These are phyloP conservation scores for Breynia disticha DNA, from an alignment of 441 rosid species.

Conservation along the genomic window DNA sequence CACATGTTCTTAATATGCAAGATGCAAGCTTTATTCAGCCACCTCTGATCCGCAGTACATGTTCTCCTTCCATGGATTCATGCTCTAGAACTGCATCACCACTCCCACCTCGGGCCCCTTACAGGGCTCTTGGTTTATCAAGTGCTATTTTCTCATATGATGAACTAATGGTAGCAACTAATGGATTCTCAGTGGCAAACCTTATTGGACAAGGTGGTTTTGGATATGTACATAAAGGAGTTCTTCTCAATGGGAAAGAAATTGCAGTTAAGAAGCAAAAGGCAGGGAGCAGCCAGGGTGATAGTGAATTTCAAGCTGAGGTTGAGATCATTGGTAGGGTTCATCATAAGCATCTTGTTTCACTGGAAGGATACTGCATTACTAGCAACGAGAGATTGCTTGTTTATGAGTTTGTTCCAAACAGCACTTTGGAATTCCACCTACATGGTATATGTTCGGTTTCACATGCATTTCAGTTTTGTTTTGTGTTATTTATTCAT, in stretches of 20 bases:
- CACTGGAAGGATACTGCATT: slow-evolving; percentile 78
- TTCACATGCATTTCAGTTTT: background rate
- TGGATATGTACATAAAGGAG: slow-evolving; percentile 79
- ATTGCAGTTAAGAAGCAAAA: slow-evolving; percentile 81
- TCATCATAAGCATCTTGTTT: slow-evolving; percentile 85
- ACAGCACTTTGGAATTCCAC: slow-evolving; percentile 73
- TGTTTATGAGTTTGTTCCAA: slow-evolving; percentile 86
- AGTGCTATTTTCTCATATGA: slow-evolving; percentile 57
- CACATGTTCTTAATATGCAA: slow-evolving; percentile 19
- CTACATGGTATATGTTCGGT: slow-evolving; percentile 45
- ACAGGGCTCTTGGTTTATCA: slow-evolving; percentile 36
- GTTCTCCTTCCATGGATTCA: slow-evolving; percentile 36
- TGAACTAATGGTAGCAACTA: slow-evolving; percentile 60
- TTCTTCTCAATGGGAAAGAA: slow-evolving; percentile 69
- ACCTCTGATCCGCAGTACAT: slow-evolving; percentile 47
- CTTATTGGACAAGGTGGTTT: slow-evolving; percentile 93
- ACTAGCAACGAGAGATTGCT: slow-evolving; percentile 57
- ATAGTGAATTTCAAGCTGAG: slow-evolving; percentile 84
- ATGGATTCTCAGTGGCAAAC: slow-evolving; percentile 79
- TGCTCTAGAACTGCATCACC: slow-evolving; percentile 24
- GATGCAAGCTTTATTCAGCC: slow-evolving; percentile 27
- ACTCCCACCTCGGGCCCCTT: slow-evolving; percentile 50
- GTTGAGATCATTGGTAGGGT: slow-evolving; percentile 78
- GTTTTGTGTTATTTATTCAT: no score
- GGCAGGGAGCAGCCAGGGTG: slow-evolving; percentile 85